Percentiles rank a stretch among this genome's conserved stretches.
These are phyloP conservation scores for Claviceps spartinae DNA, from an alignment of 2,329 filamentous ascomycete genomes.

Conservation along the genomic window DNA sequence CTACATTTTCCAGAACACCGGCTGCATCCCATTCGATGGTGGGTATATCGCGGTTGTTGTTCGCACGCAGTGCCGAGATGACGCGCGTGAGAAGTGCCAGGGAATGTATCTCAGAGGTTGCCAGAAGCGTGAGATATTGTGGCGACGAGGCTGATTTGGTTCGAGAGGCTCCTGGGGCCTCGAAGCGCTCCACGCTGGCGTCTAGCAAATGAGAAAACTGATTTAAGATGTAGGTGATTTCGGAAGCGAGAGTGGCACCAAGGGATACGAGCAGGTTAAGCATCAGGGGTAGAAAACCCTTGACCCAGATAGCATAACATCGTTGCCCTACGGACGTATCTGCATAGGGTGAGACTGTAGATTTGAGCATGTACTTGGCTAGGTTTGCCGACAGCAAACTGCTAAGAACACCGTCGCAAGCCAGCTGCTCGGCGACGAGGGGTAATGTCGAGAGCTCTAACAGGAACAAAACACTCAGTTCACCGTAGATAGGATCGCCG, in stretches of 20 bases:
- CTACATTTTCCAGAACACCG: constrained; percentile 65
- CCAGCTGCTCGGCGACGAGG: constrained; percentile 74
- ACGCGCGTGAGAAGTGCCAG: constrained; percentile 64
- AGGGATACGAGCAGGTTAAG: constrained; percentile 78
- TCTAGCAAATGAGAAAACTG: constrained; percentile 70
- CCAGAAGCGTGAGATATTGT: constrained; percentile 57
- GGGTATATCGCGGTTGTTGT: constrained; percentile 59
- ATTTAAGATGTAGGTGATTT: constrained; percentile 78
- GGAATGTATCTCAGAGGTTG: constrained; percentile 66
- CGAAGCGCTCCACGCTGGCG: constrained; percentile 59
- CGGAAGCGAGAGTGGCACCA: constrained; percentile 66
- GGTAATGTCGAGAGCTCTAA: constrained; percentile 76
- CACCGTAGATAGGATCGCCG: constrained; percentile 81
- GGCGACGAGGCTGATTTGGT: constrained; percentile 34
- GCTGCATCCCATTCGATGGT: constrained; percentile 62
- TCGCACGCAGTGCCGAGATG: constrained; percentile 49
- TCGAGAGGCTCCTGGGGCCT: constrained; percentile 42
- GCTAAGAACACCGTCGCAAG: constrained; percentile 70
- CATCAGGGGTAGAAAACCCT: constrained; percentile 74
- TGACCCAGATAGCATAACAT: constrained; percentile 81
- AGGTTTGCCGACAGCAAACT: constrained; percentile 70
- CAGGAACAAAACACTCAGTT: constrained; percentile 79
- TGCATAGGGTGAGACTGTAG: constrained; percentile 65
- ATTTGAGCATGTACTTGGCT: constrained; percentile 60
- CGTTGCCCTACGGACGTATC: constrained; percentile 52